phyloP scores from a whole-genome alignment of 768 basidiomycete genomes.

The Trametes villosa region DNA sequence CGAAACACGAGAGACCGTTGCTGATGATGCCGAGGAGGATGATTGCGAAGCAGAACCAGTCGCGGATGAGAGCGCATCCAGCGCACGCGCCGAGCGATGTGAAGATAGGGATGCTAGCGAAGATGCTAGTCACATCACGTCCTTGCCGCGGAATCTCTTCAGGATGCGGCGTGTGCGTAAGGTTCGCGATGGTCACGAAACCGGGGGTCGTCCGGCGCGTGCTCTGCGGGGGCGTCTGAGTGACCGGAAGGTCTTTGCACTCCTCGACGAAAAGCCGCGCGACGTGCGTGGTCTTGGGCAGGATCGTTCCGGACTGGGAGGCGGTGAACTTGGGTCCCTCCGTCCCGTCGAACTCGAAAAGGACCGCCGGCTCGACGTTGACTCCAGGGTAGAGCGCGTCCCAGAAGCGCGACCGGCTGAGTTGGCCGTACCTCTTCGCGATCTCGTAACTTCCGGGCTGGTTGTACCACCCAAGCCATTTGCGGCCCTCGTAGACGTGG shows the following conservation, averaged over 20 bases:
- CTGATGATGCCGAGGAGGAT: slow-evolving; percentile 5
- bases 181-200: slow-evolving; percentile 1
- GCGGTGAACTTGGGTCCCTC: slow-evolving; percentile 13
- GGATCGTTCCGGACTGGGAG: slow-evolving; percentile 11
- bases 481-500: slow-evolving; percentile 21
- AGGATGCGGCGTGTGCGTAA: neutral
- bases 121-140: neutral
- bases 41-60: slow-evolving; percentile 9
- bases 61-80: neutral
- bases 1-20: slow-evolving; percentile 5
- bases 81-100: neutral
- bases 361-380: slow-evolving; percentile 17
- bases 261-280: slow-evolving; percentile 12
- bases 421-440: slow-evolving; percentile 18
- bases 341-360: slow-evolving; percentile 19
- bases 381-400: slow-evolving; percentile 20
- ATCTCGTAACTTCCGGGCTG: slow-evolving; percentile 22
- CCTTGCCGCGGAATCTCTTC: neutral
- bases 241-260: neutral
- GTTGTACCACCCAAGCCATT: slow-evolving; percentile 25
- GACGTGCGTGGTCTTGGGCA: slow-evolving; percentile 16
- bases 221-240: neutral
- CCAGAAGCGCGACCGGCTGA: slow-evolving; percentile 16
- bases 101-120: slow-evolving; percentile 1
- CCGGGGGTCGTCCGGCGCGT: neutral